phyloP scores from a whole-genome alignment of 257 asterid species.

The Asclepias syriaca region DNA sequence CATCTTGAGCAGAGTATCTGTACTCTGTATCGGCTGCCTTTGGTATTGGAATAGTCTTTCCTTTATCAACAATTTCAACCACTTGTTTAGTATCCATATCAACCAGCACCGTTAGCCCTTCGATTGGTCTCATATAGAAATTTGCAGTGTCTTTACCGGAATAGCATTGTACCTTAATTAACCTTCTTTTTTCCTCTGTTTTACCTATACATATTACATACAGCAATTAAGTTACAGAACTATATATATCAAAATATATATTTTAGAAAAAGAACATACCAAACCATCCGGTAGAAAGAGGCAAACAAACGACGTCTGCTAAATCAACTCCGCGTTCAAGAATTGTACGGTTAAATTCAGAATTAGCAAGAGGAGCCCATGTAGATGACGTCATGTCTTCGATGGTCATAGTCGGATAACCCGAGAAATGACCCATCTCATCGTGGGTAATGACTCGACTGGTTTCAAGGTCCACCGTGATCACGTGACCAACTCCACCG shows the following conservation, averaged over 20 bases:
- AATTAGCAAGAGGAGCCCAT: conserved; percentile 67
- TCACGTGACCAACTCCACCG: conserved; percentile 38
- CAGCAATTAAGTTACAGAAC: neutral
- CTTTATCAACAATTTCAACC: conserved; percentile 53
- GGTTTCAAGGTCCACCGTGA: conserved; percentile 51
- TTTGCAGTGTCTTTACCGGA: conserved; percentile 74
- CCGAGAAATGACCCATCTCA: conserved; percentile 41
- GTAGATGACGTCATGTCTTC: conserved; percentile 76
- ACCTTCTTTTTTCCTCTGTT: conserved; percentile 64
- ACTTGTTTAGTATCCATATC: conserved; percentile 74
- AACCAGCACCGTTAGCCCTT: conserved; percentile 76
- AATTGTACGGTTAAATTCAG: conserved; percentile 79
- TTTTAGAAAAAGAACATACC: conserved; percentile 35
- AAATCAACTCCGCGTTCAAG: conserved; percentile 76
- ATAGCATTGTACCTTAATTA: conserved; percentile 80
- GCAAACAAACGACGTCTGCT: conserved; percentile 75
- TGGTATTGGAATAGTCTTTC: conserved; percentile 70
- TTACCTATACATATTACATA: conserved; percentile 32
- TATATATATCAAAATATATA: no score
- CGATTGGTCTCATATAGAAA: conserved; percentile 97
- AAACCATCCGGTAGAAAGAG: conserved; percentile 81
- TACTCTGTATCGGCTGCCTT: conserved; percentile 79
- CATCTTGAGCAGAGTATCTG: conserved; percentile 57
- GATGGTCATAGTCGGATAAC: conserved; percentile 82
- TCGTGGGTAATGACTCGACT: conserved; percentile 36